A percentile compares a stretch with the other conserved stretches of the same genome.
Evolutionary conservation across 208 protist genomes (phyloP).

Genomic region (Trypanosoma grayi): DNA sequence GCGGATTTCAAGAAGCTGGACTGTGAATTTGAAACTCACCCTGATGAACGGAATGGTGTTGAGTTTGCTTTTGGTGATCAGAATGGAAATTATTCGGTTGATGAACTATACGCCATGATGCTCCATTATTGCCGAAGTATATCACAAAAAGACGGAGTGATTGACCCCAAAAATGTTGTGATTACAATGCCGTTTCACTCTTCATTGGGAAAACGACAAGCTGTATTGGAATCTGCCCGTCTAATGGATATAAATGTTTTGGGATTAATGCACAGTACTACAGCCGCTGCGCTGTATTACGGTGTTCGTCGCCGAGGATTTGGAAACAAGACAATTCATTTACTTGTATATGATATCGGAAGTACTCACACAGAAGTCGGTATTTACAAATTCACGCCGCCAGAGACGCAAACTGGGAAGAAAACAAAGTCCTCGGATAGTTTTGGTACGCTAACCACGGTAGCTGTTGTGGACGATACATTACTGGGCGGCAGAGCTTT

Average conservation of each 20-base stretch:
- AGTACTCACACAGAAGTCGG: constrained; percentile 85
- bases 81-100: constrained; percentile 63
- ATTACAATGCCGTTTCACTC: constrained; percentile 91
- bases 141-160: constrained; percentile 46
- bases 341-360: constrained; percentile 89
- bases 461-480: constrained; percentile 67
- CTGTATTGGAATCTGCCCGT: constrained; percentile 88
- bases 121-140: constrained; percentile 65
- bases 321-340: constrained; percentile 57
- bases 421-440: constrained; percentile 34
- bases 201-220: constrained; percentile 68
- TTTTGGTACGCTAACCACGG: constrained; percentile 76
- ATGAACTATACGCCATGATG: constrained; percentile 89
- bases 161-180: constrained; percentile 64
- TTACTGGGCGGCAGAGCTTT: constrained; percentile 86
- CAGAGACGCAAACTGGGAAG: constrained; percentile 21
- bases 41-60: constrained; percentile 32
- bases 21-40: constrained; percentile 32
- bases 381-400: constrained; percentile 78
- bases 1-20: constrained; percentile 37
- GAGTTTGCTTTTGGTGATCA: constrained; percentile 46
- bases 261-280: constrained; percentile 91
- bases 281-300: constrained; percentile 88
- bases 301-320: constrained; percentile 80
- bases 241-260: constrained; percentile 81